Percentiles rank a stretch among this genome's conserved stretches.
Conservation (phyloP, 2,329 filamentous ascomycete species). For the Colletotrichum tofieldiae region DNA sequence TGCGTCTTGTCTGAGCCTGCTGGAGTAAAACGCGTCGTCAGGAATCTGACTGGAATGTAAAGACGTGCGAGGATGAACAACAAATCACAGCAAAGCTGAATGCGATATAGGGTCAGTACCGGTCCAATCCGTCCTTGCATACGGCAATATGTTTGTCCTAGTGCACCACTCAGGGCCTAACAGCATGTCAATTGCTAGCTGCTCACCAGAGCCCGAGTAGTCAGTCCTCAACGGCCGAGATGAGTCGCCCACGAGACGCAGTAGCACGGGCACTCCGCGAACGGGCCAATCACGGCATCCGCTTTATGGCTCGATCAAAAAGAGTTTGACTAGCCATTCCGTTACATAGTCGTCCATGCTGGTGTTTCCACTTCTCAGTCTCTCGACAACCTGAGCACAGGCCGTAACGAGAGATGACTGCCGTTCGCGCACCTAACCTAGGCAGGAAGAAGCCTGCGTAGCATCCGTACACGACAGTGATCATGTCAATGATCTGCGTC, state of each 20-base stretch:
- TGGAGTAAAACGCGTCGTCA: not conserved
- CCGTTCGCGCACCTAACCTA: not conserved
- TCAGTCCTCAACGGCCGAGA: not conserved
- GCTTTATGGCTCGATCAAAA: not conserved
- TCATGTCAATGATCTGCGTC: not conserved
- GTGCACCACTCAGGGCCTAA: not conserved
- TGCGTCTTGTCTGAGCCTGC: not conserved
- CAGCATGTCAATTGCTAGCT: not conserved
- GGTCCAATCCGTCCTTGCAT: not conserved
- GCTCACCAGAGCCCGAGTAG: not conserved
- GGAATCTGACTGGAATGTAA: too few species aligned
- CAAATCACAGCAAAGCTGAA: not conserved
- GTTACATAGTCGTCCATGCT: not conserved
- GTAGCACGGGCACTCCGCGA: not conserved
- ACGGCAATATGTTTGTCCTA: not conserved
- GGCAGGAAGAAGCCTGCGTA: not conserved
- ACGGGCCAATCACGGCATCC: not conserved
- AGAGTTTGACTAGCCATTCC: not conserved
- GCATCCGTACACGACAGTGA: not conserved
- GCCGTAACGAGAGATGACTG: not conserved
- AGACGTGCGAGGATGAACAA: too few species aligned
- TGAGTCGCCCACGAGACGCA: not conserved
- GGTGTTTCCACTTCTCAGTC: not conserved
- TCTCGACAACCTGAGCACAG: not conserved
- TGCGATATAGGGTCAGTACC: not conserved